Evolutionary conservation across 768 basidiomycete genomes (phyloP).

Genomic region (Boletus vinaceobasis): DNA sequence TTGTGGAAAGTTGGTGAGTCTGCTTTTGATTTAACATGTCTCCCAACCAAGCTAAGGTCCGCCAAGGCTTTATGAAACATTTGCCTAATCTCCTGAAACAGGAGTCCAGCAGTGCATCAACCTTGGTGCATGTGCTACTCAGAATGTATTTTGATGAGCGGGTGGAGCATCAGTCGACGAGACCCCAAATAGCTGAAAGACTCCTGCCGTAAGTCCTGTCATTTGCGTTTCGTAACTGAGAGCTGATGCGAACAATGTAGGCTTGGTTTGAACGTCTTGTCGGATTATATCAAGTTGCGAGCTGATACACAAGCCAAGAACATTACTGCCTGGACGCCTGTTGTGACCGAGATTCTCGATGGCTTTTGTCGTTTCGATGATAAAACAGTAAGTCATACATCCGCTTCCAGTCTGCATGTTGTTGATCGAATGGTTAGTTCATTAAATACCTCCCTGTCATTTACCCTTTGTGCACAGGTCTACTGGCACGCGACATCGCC

Average conservation of each 20-base stretch:
- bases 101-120: constrained; percentile 95
- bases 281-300: constrained; percentile 87
- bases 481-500: constrained; percentile 78
- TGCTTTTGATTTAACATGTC: neutral
- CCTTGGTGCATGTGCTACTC: constrained; percentile 85
- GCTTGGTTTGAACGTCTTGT: constrained; percentile 81
- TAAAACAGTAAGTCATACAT: constrained; percentile 67
- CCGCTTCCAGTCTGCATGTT: neutral
- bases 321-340: constrained; percentile 97
- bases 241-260: constrained; percentile 39
- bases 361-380: constrained; percentile 90
- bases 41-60: constrained; percentile 1
- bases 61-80: constrained; percentile 98
- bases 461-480: constrained; percentile 85
- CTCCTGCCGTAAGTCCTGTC: constrained; percentile 56
- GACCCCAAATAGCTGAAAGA: constrained; percentile 74
- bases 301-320: constrained; percentile 92
- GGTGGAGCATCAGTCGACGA: constrained; percentile 80
- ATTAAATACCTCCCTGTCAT: constrained; percentile 81
- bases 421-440: constrained; percentile 54
- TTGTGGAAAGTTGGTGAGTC: constrained; percentile 98
- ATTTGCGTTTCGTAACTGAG: neutral
- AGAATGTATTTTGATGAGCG: constrained; percentile 93
- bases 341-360: constrained; percentile 89
- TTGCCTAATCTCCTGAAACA: constrained; percentile 96